phyloP scores from a whole-genome alignment of 176 grass and related monocot genomes.

The Oryza australiensis region DNA sequence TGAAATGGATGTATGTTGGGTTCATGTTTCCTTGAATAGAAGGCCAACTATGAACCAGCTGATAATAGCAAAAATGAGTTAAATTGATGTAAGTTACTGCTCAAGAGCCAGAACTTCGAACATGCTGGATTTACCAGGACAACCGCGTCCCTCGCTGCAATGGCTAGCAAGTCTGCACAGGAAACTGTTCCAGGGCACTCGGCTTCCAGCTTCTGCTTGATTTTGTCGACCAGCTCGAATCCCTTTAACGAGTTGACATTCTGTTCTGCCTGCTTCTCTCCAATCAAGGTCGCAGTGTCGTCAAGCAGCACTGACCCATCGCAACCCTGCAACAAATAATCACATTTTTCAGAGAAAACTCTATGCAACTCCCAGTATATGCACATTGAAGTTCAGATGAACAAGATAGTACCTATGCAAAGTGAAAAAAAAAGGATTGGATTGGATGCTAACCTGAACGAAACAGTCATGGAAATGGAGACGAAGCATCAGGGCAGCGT shows the following conservation, averaged over 20 bases:
- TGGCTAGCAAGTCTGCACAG: conserved; percentile 88
- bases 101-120: not conserved
- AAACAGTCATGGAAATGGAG: conserved; percentile 98
- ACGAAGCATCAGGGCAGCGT: conserved; percentile 76
- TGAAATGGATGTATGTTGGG: not conserved
- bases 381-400: not conserved
- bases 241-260: conserved; percentile 90
- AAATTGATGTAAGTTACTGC: not conserved
- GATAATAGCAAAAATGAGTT: not conserved
- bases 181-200: conserved; percentile 84
- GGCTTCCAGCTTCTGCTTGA: conserved; percentile 86
- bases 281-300: conserved; percentile 67
- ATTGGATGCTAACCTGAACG: conserved; percentile 56
- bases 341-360: conserved; percentile 12
- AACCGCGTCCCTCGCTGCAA: conserved; percentile 83
- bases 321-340: conserved; percentile 56
- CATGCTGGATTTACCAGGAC: conserved; percentile 50
- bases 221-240: conserved; percentile 83
- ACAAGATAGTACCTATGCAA: not conserved
- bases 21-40: not conserved
- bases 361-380: not conserved
- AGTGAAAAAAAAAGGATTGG: not conserved
- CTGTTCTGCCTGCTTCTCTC: conserved; percentile 86
- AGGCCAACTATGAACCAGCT: not conserved
- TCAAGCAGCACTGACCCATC: conserved; percentile 92